phyloP scores from a whole-genome alignment of 2,329 filamentous ascomycete genomes.

The Claviceps sp. region DNA sequence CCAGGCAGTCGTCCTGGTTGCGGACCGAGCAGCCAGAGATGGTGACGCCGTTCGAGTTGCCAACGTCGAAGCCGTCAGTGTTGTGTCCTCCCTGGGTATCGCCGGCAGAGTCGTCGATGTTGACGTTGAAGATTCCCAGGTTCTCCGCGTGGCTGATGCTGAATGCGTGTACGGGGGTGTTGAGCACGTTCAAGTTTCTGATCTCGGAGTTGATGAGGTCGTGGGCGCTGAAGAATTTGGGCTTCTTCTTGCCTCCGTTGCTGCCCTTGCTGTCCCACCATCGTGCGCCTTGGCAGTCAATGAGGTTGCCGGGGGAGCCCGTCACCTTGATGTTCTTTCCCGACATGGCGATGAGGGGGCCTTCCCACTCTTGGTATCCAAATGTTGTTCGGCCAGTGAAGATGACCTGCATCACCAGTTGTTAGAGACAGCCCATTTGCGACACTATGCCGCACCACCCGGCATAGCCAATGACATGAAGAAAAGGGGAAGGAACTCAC shows the following conservation, averaged over 20 bases:
- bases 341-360: neutral
- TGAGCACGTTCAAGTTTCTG: neutral
- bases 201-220: conserved; percentile 13
- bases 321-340: neutral
- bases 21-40: neutral
- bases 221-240: conserved; percentile 43
- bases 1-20: conserved; percentile 2
- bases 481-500: neutral
- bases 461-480: too few relatives aligned
- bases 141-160: neutral
- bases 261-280: conserved; percentile 50
- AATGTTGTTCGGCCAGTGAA: neutral
- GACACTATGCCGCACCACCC: too few relatives aligned
- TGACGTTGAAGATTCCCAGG: neutral
- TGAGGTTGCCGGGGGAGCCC: conserved; percentile 15
- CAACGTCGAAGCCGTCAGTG: conserved; percentile 1
- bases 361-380: neutral
- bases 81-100: neutral
- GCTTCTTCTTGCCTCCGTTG: conserved; percentile 49
- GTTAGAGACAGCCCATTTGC: too few relatives aligned
- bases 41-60: neutral
- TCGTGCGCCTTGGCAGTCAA: conserved; percentile 41
- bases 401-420: neutral
- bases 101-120: neutral
- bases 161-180: neutral